Evolutionary conservation across 2,329 filamentous ascomycete genomes (phyloP).

Genomic region (Rutstroemia sydowiana): DNA sequence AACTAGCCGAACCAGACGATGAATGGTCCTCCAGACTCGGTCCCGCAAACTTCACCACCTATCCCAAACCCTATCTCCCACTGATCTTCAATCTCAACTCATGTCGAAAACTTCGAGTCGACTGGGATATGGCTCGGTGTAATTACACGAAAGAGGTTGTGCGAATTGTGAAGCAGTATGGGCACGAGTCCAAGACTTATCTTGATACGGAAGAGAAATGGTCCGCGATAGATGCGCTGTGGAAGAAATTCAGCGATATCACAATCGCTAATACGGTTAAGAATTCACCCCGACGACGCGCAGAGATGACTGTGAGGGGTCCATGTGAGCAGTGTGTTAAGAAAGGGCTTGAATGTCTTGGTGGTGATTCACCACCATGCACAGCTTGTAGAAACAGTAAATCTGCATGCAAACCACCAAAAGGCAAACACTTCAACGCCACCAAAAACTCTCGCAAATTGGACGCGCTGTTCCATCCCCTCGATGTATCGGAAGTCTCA

Average conservation of each 20-base stretch:
- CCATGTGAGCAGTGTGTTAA: too few species aligned
- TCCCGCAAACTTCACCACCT: neutral
- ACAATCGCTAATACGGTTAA: neutral
- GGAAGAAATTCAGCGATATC: neutral
- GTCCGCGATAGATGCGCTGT: neutral
- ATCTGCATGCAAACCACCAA: too few species aligned
- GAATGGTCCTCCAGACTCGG: neutral
- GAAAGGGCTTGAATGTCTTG: too few species aligned
- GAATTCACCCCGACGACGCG: too few species aligned
- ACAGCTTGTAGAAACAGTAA: too few species aligned
- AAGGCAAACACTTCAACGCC: too few species aligned
- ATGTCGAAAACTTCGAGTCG: neutral
- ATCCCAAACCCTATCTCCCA: neutral
- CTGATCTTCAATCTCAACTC: neutral
- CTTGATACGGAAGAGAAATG: neutral
- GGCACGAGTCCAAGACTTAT: neutral
- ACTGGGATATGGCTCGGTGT: conserved; percentile 2
- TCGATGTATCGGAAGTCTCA: too few species aligned
- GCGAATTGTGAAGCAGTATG: neutral
- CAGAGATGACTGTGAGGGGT: too few species aligned
- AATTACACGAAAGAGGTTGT: neutral
- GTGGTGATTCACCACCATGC: too few species aligned
- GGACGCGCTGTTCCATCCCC: too few species aligned
- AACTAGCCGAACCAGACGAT: neutral
- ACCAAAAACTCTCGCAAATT: too few species aligned